Conservation (phyloP, 768 basidiomycete species). For the Mrakia frigida region DNA sequence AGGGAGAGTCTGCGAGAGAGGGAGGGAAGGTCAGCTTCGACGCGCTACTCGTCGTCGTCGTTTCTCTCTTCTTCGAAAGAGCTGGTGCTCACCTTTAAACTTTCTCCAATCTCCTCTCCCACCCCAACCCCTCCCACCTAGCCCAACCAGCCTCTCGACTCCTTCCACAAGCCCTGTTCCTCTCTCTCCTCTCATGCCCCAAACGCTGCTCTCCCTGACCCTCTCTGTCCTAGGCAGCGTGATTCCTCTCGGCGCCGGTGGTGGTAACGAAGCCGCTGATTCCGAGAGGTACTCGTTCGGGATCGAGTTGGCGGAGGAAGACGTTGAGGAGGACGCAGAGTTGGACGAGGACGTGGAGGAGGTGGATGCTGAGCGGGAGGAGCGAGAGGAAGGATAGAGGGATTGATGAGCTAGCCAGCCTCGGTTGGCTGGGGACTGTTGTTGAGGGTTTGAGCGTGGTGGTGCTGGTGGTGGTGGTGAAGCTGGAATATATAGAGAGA, state of each 20-base stretch:
- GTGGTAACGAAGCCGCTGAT: constrained; percentile 2
- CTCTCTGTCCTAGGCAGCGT: not conserved
- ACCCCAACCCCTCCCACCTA: constrained; percentile 17
- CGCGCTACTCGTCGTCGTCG: too few relatives aligned
- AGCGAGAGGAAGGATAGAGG: constrained; percentile 23
- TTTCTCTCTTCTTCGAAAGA: too few relatives aligned
- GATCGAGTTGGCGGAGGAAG: constrained; percentile 10
- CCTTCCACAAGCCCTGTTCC: not conserved
- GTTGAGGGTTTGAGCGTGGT: not conserved
- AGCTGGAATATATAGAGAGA: not conserved
- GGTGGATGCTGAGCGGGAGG: constrained; percentile 4
- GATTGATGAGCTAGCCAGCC: constrained; percentile 32
- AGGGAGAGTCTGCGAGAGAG: constrained; percentile 19
- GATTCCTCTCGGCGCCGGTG: constrained; percentile 1
- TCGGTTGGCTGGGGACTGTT: not conserved
- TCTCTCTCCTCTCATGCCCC: constrained; percentile 7
- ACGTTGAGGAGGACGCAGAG: not conserved
- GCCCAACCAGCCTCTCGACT: constrained; percentile 8
- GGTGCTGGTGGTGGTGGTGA: constrained; percentile 3
- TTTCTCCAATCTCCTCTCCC: constrained; percentile 32
- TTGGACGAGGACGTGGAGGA: constrained; percentile 21
- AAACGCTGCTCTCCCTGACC: not conserved
- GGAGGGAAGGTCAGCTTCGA: not conserved
- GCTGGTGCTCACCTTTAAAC: constrained; percentile 15
- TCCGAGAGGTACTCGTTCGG: constrained; percentile 22